Evolutionary conservation across 2,329 filamentous ascomycete species (phyloP).

Genomic region (Pezicula radicicola): DNA sequence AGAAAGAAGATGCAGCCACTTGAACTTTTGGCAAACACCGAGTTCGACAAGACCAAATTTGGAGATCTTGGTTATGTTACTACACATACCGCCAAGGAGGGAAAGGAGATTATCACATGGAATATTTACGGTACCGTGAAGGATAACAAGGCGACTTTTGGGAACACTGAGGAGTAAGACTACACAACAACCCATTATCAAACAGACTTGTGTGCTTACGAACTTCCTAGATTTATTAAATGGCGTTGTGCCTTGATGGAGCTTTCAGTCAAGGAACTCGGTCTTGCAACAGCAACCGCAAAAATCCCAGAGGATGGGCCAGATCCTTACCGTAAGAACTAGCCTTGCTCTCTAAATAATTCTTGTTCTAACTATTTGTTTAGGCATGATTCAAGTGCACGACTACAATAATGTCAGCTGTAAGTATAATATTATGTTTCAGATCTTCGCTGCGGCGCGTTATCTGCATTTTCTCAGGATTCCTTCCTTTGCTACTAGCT

Average conservation of each 20-base stretch:
- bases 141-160: constrained; percentile 77
- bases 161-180: constrained; percentile 73
- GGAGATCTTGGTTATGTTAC: constrained; percentile 78
- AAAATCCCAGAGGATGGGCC: constrained; percentile 67
- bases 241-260: constrained; percentile 71
- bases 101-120: constrained; percentile 75
- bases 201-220: background rate
- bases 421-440: too few species aligned
- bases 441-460: too few species aligned
- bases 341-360: too few species aligned
- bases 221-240: background rate
- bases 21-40: constrained; percentile 57
- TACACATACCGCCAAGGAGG: constrained; percentile 54
- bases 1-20: constrained; percentile 72
- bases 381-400: constrained; percentile 69
- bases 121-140: constrained; percentile 91
- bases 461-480: too few species aligned
- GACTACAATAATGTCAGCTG: constrained; percentile 74
- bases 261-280: constrained; percentile 71
- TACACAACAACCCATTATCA: background rate
- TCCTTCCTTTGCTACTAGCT: too few species aligned
- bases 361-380: too few species aligned
- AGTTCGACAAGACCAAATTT: constrained; percentile 69
- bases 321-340: constrained; percentile 79
- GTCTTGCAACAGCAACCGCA: constrained; percentile 64